Base-by-base conservation (phyloP, 2,329 filamentous ascomycete species). In the Beauveria pseudobassiana region DNA sequence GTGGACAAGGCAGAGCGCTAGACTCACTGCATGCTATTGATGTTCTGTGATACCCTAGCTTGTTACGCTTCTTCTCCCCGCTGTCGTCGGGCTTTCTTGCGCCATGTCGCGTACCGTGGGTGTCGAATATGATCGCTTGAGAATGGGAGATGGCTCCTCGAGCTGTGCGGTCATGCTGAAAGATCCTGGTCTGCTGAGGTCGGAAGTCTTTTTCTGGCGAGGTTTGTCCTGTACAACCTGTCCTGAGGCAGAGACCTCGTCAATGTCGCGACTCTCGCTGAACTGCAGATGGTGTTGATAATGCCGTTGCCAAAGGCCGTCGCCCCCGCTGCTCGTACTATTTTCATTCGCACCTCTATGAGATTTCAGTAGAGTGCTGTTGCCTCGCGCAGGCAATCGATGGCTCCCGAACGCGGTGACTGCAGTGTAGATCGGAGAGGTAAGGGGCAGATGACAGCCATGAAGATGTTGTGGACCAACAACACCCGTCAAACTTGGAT, bases 21-120 rank as follows among this genome's bases (percentile, higher is more conserved):
- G 34, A 84, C 91, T 84, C 82, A 96, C 91, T 88, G 78, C 92
- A 96, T 67, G 92, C 92, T 69, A 96, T 89, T 51, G 91, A 93
- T 54, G 90, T 95, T 70, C 92, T 85, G 77, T 96, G 91, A 72
- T 96, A 96, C 45, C 91, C 91, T 64, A 96, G 80, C 76, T 95
- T 96, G 75, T 95, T 96, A 71, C 91, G 85, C 63, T 75, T 77
- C 70, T 78, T 81, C 58, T 81, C 78, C 45, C 73, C 24, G 74
- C 67, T 45, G 75, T 67, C 43, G 70, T 69, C 62, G 74, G 22
- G 30, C n/a, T 12, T 30, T 61, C 59, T 53, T 53, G 58, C 8
- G 43, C 30, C 59, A 55, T 61, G 20, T 51, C 49, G 51, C 42
- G 42, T 52, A 61, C 59, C 6, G 59, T 28, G 10, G 59, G 51